phyloP scores from a whole-genome alignment of 176 grass and related monocot species.

The Musa itinerans region DNA sequence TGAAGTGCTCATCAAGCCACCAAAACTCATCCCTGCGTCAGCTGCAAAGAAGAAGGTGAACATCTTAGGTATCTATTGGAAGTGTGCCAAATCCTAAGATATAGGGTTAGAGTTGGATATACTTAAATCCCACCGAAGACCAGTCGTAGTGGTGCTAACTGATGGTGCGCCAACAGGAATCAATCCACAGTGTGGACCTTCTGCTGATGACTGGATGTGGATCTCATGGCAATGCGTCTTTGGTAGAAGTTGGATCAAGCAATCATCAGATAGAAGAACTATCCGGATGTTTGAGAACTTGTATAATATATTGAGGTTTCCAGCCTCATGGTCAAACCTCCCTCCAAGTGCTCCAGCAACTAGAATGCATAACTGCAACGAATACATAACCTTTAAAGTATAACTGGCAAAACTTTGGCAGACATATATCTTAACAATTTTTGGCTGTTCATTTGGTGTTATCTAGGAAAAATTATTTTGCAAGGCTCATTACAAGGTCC shows the following conservation, averaged over 20 bases:
- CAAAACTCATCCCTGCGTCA: slow-evolving; percentile 48
- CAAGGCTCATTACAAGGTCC: no score
- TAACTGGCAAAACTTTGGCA: background rate
- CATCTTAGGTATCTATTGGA: background rate
- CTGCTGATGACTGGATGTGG: slow-evolving; percentile 31
- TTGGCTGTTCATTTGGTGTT: no score
- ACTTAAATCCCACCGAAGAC: slow-evolving; percentile 76
- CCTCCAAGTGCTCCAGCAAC: slow-evolving; percentile 77
- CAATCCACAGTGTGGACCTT: slow-evolving; percentile 80
- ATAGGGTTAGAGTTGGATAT: slow-evolving; percentile 4
- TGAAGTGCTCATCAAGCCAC: slow-evolving; percentile 76
- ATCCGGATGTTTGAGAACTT: slow-evolving; percentile 50
- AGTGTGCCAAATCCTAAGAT: background rate
- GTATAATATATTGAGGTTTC: slow-evolving; percentile 84
- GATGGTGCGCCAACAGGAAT: slow-evolving; percentile 66
- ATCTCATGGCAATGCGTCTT: slow-evolving; percentile 64
- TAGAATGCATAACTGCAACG: slow-evolving; percentile 67
- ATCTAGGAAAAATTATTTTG: no score
- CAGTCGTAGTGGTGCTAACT: slow-evolving; percentile 48
- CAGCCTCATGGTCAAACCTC: slow-evolving; percentile 90
- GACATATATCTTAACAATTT: no score
- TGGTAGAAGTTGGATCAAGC: slow-evolving; percentile 63
- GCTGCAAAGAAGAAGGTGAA: slow-evolving; percentile 2
- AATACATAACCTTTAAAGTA: slow-evolving; percentile 4
- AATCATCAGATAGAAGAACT: slow-evolving; percentile 73